Base-by-base conservation (phyloP, 345 rosid genomes). In the Brassica carinata region DNA sequence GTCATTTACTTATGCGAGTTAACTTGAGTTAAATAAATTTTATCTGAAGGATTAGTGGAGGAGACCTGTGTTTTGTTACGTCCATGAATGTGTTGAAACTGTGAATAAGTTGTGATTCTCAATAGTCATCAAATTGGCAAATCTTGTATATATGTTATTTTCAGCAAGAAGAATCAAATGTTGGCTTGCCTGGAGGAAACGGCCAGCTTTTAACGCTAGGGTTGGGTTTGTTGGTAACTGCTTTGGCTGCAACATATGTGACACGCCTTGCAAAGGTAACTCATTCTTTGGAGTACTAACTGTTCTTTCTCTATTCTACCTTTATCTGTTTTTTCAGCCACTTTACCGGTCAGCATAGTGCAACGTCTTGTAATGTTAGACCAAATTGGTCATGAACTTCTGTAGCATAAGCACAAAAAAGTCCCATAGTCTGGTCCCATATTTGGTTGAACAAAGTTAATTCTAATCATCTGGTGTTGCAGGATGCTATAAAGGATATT, bases 131-230 rank as follows among this genome's bases (percentile, higher is more conserved):
- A 53, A 74, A 34, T 51, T 1, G 67, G 8, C 15, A 15, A 53
- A 53, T 53, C 59, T 4, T 5, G 2, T 51, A n/a, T n/a, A 8
- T 69, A n/a, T 43, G 62, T 67, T 73, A 62, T 84, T 81, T 73
- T 14, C 91, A 96, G 99, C 97, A 92, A 88, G 98, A 96, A 36
- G 99, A 92, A 77, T 88, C 98, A 7, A 91, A 86, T n/a, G 34
- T 89, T 34, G 93, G 89, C 69, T 81, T 90, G 40, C 31, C 84
- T 2, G 96, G 96, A 79, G 97, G 98, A 82, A 92, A 89, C 66
- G 86, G 92, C 53, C 90, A 88, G 87, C 82, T 96, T 14, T 72
- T 87, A 84, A 93, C 96, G 8, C 91, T 96, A 3, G 99, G 94
- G 15, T 36, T 92, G 26, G 97, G 98, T 78, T 84, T 96, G 53